Evolutionary conservation across 2,329 filamentous ascomycete species (phyloP), one percentile per base, ranked within the genome.

Genomic region (Cytospora piceae): DNA sequence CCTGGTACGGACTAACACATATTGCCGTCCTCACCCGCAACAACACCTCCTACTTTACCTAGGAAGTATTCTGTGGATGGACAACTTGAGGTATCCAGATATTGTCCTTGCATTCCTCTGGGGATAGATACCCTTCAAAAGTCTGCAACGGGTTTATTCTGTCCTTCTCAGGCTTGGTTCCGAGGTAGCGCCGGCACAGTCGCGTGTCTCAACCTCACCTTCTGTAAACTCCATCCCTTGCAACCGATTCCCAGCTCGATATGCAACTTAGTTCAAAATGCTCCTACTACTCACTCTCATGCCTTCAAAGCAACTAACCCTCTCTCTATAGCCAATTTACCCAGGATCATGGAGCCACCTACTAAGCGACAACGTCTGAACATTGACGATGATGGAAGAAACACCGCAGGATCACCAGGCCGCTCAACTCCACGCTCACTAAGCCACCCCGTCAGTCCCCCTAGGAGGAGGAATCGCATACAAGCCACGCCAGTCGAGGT

Each of bases 391-490:
- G 32, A 39, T 52, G 57, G 20, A n/a, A 8, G 8, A 15, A 15
- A 31, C 11, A 15, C 4, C 22, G 22, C 56, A 24, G 8, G 11
- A 24, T 20, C 39, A 15, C n/a, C 31, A 31, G 20, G 24, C 2
- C 39, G 20, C 11, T 61, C 68, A 15, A 68, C 68, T 27, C 75
- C 72, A 29, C 65, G 67, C 27, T 78, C 77, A 15, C 73, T 79
- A 34, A 71, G 71, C 22, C 72, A 70, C 22, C 76, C 80, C 9
- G 80, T 85, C 59, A 85, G 82, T 58, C 84, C 83, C 32, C 82
- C 82, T 1, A 72, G 55, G 52, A 81, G 76, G 68, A 77, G 70
- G 64, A 72, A 67, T 24, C 70, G 71, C 1, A 20, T 29, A 20
- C n/a, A 55, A 54, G 34, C 29, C 12, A 37, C 32, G 67, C 68